Percentiles rank a stretch among this genome's conserved stretches.
These are phyloP conservation scores for Daldinia concentrica DNA, from an alignment of 495 filamentous ascomycete genomes.

Conservation along the genomic window DNA sequence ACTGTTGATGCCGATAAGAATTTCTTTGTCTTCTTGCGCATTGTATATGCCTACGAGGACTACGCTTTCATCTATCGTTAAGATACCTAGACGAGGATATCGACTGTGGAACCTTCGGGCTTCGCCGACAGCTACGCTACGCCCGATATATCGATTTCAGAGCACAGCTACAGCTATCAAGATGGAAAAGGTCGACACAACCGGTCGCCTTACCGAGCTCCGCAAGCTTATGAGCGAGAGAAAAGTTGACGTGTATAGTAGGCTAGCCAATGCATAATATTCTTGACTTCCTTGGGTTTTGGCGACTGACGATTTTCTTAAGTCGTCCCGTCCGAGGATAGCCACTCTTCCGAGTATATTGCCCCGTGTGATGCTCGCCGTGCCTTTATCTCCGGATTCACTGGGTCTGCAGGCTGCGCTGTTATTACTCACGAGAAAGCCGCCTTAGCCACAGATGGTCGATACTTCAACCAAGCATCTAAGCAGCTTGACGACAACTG, in stretches of 20 bases:
- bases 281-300: slow-evolving; percentile 5
- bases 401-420: slow-evolving; percentile 93
- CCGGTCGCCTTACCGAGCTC: slow-evolving; percentile 76
- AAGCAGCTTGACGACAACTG: slow-evolving; percentile 95
- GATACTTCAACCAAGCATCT: slow-evolving; percentile 97
- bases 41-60: slow-evolving; percentile 31
- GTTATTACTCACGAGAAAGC: slow-evolving; percentile 88
- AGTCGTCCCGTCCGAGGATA: slow-evolving; percentile 98
- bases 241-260: slow-evolving; percentile 95
- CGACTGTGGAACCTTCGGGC: slow-evolving; percentile 21
- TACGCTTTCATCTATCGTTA: slow-evolving; percentile 15
- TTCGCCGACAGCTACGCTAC: slow-evolving; percentile 6
- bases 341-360: slow-evolving; percentile 97
- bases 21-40: slow-evolving; percentile 19
- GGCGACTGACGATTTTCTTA: slow-evolving; percentile 30
- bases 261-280: slow-evolving; percentile 45
- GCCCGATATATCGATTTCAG: slow-evolving; percentile 25
- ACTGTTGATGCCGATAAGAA: slow-evolving; percentile 33
- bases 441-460: slow-evolving; percentile 91
- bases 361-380: slow-evolving; percentile 91
- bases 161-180: slow-evolving; percentile 53
- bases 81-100: slow-evolving; percentile 18
- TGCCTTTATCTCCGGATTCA: slow-evolving; percentile 93
- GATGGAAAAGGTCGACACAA: slow-evolving; percentile 88
- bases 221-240: slow-evolving; percentile 88